Conservation (phyloP, 1,284 basidiomycete genomes). For the Cyathus pygmaeus region DNA sequence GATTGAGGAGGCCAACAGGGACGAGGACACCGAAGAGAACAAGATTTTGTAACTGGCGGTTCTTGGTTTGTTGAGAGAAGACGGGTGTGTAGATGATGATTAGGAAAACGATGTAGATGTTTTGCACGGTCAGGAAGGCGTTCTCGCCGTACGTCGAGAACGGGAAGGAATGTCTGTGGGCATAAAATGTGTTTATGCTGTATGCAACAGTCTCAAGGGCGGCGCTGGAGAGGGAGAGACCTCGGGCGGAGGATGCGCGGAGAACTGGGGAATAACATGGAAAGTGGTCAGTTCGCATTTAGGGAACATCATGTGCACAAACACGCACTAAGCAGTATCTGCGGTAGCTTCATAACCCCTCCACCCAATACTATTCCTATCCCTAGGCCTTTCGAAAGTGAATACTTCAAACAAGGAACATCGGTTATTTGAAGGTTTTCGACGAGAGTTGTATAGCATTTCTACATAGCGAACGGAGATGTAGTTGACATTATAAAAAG, state of each 20-base stretch:
- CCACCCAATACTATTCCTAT: conserved; percentile 94
- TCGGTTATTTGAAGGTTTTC: conserved; percentile 45
- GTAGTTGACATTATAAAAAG: background rate
- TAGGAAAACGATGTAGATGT: conserved; percentile 83
- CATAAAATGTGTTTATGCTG: conserved; percentile 89
- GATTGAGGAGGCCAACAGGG: conserved; percentile 50
- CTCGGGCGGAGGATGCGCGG: conserved; percentile 78
- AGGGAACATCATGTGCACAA: too few species aligned
- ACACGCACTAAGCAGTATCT: conserved; percentile 72
- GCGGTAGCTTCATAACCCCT: conserved; percentile 95
- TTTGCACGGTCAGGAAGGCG: conserved; percentile 87
- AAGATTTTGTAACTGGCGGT: conserved; percentile 42
- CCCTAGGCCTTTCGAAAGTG: conserved; percentile 92
- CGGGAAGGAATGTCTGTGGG: conserved; percentile 84
- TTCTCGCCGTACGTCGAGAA: conserved; percentile 98
- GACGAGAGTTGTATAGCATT: too few species aligned
- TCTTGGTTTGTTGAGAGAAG: conserved; percentile 22
- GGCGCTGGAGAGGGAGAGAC: conserved; percentile 85
- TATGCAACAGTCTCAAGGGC: conserved; percentile 88
- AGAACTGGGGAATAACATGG: conserved; percentile 53
- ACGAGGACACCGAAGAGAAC: conserved; percentile 53
- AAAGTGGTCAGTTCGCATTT: too few species aligned
- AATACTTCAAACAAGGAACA: conserved; percentile 88
- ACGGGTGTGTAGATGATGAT: conserved; percentile 71
- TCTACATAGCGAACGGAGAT: too few species aligned